These are phyloP conservation scores for Apiospora sp. DNA, from an alignment of 2,329 filamentous ascomycete genomes.

Conservation along the genomic window DNA sequence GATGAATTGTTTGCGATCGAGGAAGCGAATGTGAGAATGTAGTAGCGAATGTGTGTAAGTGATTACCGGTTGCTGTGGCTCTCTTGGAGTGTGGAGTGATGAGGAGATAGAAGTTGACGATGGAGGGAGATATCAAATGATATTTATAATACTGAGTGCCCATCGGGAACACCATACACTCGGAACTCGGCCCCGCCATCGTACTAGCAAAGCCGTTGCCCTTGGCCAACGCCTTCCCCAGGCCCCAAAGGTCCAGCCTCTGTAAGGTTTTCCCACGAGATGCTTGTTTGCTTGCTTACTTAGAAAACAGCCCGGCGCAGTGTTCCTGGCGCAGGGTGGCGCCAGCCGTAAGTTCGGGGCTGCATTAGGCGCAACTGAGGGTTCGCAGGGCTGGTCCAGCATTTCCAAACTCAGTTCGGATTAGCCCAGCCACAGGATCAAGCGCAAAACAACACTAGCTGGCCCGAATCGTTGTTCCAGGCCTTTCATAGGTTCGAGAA, in stretches of 20 bases:
- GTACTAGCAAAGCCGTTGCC: background rate
- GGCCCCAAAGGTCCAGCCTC: background rate
- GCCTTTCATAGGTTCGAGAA: background rate
- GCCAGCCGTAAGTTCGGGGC: background rate
- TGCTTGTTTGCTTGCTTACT: background rate
- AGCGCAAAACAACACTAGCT: too few relatives aligned
- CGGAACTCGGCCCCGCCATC: background rate
- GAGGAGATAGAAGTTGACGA: background rate
- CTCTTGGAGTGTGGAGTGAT: background rate
- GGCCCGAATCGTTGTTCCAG: background rate
- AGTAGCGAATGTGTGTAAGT: background rate
- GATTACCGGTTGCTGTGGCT: conserved; percentile 4
- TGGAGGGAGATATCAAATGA: background rate
- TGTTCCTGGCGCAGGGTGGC: background rate
- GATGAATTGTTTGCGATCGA: background rate
- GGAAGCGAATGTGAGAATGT: background rate
- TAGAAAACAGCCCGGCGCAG: background rate
- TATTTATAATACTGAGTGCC: background rate
- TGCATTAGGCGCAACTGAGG: background rate
- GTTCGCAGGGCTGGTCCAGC: background rate
- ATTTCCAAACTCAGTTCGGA: background rate
- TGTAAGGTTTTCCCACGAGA: background rate
- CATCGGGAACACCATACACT: background rate
- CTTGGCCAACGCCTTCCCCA: background rate
- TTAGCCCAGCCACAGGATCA: background rate